Base-by-base conservation (phyloP, 495 filamentous ascomycete species). In the Neohortaea acidophila region DNA sequence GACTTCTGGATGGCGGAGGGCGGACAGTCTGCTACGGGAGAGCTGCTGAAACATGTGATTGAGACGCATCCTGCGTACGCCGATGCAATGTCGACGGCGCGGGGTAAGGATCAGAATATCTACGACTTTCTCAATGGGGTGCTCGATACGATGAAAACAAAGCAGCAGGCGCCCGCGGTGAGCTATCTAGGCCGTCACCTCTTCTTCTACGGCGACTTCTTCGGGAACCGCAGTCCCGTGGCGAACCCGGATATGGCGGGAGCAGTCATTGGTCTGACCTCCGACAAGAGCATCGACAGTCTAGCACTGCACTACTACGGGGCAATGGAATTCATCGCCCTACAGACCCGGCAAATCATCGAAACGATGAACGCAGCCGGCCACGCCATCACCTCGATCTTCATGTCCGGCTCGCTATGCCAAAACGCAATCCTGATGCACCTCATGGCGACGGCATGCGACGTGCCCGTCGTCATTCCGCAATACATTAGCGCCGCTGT, bases 141-240 rank as follows among this genome's bases (percentile, higher is more conserved):
- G 48, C 73, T 97, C 12, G 72, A 73, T 39, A 74, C 81, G 30
- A 70, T 94, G 65, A 66, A 65, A 21, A 66, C 72, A 38, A 72
- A 73, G 38, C 63, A 60, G 28, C 59, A 69, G 1, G 82, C 81
- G 9, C 86, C 85, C 0, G 72, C 68, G 38, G 68, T 94, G 23
- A 74, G 77, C n/a, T 91, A 79, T 50, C 65, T 97, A 0, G 83
- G 69, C 12, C 79, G 89, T 5, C 87, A 96, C 57, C 77, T 91
- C 58, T 97, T 96, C 70, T 91, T 97, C 66, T 94, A 96, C 53
- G 89, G 89, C 38, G 89, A 97, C 52, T 72, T 94, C n/a, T 94
- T 89, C 69, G 89, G 89, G 27, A 97, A 97, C 59, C 76, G 89
- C 21, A 92, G 83, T 13, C 89, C 89, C 4, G 73, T 97, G 39